Percentiles rank a stretch among this genome's conserved stretches.
Conservation (phyloP, 2,329 filamentous ascomycete species). For the Xylariomycetidae sp. region DNA sequence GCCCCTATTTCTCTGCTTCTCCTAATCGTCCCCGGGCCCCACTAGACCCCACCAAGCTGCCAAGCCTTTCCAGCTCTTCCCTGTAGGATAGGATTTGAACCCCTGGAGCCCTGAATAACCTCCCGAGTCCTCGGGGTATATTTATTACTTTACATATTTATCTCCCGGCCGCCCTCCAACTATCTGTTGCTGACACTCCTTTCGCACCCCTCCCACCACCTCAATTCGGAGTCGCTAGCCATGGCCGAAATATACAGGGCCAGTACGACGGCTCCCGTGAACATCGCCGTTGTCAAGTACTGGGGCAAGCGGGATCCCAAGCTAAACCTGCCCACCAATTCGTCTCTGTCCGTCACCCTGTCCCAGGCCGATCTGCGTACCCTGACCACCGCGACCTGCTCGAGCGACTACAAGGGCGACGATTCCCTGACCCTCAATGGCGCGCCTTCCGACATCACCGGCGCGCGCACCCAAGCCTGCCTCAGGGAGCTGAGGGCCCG, state of each 20-base stretch:
- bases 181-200: too few relatives aligned
- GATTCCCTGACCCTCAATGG: slow-evolving; percentile 83
- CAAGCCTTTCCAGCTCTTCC: too few relatives aligned
- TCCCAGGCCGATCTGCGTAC: slow-evolving; percentile 91
- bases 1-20: too few relatives aligned
- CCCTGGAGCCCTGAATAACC: too few relatives aligned
- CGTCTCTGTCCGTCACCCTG: slow-evolving; percentile 92
- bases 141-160: too few relatives aligned
- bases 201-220: too few relatives aligned
- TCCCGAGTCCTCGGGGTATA: too few relatives aligned
- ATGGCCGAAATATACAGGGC: slow-evolving; percentile 69
- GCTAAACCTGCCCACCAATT: slow-evolving; percentile 96
- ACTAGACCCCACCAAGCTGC: too few relatives aligned
- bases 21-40: too few relatives aligned
- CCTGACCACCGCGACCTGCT: slow-evolving; percentile 92
- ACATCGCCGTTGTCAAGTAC: slow-evolving; percentile 99
- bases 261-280: slow-evolving; percentile 94
- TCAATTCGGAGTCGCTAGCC: slow-evolving; percentile 34
- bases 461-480: slow-evolving; percentile 89
- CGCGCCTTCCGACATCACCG: slow-evolving; percentile 75
- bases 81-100: too few relatives aligned
- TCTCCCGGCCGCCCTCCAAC: too few relatives aligned
- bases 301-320: slow-evolving; percentile 96
- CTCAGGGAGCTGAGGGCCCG: slow-evolving; percentile 79
- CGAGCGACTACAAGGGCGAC: slow-evolving; percentile 57